Evolutionary conservation across 148 eudicot species (phyloP).

Genomic region (Cornus florida): DNA sequence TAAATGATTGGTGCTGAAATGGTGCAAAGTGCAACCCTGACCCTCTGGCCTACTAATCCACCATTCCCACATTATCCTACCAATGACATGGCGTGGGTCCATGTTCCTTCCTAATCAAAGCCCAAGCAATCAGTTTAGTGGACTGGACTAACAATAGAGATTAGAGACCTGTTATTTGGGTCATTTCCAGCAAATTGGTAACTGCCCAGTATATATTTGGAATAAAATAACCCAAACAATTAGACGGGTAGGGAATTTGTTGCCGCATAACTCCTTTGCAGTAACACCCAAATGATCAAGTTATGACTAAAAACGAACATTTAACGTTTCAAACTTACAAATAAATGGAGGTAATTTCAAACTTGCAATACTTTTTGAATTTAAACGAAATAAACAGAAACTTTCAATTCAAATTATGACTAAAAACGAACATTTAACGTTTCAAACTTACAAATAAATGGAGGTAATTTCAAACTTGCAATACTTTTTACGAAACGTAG

Average conservation of each 20-base stretch:
- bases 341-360: too few relatives aligned
- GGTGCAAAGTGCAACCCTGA: neutral
- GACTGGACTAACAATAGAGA: neutral
- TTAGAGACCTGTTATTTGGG: neutral
- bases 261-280: constrained; percentile 55
- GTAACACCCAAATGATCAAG: constrained; percentile 78
- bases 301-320: constrained; percentile 5
- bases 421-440: too few relatives aligned
- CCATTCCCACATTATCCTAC: neutral
- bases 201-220: neutral
- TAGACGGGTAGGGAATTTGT: neutral
- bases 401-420: too few relatives aligned
- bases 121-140: neutral
- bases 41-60: neutral
- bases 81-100: neutral
- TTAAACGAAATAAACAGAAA: too few relatives aligned
- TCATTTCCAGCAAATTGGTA: neutral
- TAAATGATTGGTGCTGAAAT: neutral
- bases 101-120: neutral
- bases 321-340: too few relatives aligned
- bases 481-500: too few relatives aligned
- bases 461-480: too few relatives aligned
- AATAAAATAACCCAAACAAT: constrained; percentile 2
- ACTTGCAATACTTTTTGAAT: too few relatives aligned
- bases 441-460: too few relatives aligned